Base-by-base conservation (phyloP, 2,329 filamentous ascomycete species). In the Chrysoporthe austroafricana region DNA sequence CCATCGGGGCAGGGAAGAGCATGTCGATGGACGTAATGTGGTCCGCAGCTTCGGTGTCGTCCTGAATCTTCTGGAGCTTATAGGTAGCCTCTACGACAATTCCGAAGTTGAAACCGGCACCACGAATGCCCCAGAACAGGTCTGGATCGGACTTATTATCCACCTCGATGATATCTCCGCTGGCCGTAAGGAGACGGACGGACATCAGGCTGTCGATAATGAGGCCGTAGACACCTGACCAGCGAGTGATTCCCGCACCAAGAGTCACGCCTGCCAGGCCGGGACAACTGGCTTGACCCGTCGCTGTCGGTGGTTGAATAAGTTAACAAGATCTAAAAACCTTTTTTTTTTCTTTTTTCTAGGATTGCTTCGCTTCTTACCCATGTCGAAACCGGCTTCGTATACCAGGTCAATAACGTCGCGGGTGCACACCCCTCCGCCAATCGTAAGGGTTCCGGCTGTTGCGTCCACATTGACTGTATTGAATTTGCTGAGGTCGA, bases 241-340 rank as follows among this genome's bases (percentile, higher is more conserved):
- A 76, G 75, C 84, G 83, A 0, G 88, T 86, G 71, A 86, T 86
- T 1, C 87, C 88, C 21, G 86, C 87, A 1, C 86, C 86, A 0
- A 89, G 73, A 0, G 84, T 82, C 16, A 89, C 77, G 0, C 86
- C 88, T 1, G 85, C 87, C 6, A 90, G 83, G 7, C 88, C 88
- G 0, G 87, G 89, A 70, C 89, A 85, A 46, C 85, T 85, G 9
- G 90, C 85, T 0, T 87, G 88, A 2, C 88, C 88, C 8, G 86
- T 87, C 0, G 88, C 63, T 64, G 34, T 26, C 5, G 16, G 5
- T 46, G 34, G 39, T 34, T 13, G n/a, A 21, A 21, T 21, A 9
- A 9, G 16, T 18, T 50, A 18, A 21, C 21, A 14, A 44, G 4
- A 16, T 21, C 2, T 26, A 26, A 1, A 26, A 26, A 1, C 26